Evolutionary conservation across 768 basidiomycete genomes (phyloP).

Genomic region (Naganishia vishniacii): DNA sequence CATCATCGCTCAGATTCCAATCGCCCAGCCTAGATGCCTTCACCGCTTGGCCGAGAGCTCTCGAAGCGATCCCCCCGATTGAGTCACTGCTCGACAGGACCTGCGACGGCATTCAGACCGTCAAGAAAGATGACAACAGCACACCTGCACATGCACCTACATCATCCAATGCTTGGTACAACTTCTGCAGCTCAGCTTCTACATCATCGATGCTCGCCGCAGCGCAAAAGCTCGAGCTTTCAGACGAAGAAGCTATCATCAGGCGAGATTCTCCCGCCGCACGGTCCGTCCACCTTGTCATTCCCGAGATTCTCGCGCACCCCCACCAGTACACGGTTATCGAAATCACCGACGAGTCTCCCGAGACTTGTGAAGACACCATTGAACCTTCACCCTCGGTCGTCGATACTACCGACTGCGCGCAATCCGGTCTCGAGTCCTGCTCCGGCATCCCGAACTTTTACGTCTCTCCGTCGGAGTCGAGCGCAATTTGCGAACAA

Average conservation of each 20-base stretch:
- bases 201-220: not conserved
- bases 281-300: not conserved
- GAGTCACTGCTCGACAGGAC: not conserved
- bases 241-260: not conserved
- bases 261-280: not conserved
- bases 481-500: no score
- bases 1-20: not conserved
- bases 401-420: not conserved
- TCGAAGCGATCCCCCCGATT: not conserved
- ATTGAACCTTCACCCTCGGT: not conserved
- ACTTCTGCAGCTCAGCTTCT: not conserved
- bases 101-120: not conserved
- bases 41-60: not conserved
- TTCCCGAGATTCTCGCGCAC: no score
- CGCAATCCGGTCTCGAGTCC: no score
- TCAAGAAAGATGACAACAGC: not conserved
- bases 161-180: not conserved
- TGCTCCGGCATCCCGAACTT: no score
- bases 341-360: no score
- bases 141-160: not conserved
- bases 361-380: no score
- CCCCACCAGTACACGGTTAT: no score
- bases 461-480: no score
- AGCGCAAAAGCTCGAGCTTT: not conserved
- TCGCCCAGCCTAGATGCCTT: not conserved